Conservation (phyloP, 2,329 filamentous ascomycete genomes). For the Macrophomina pseudophaseolina region DNA sequence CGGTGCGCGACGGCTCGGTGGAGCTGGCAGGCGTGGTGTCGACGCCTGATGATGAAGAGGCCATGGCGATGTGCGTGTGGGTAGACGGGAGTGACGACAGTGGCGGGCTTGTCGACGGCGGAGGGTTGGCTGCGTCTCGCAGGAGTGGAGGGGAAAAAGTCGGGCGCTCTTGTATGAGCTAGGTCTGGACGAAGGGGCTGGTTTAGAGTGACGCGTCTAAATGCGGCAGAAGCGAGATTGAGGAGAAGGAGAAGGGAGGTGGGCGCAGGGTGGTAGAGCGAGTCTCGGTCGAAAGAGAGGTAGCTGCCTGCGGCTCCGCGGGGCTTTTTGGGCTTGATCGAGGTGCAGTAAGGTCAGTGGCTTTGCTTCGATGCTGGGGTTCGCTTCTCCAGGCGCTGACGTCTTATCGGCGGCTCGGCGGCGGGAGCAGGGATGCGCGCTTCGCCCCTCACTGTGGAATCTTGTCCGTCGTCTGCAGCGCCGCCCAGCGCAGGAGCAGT, state of each 20-base stretch:
- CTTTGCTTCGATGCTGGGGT: conserved; percentile 4
- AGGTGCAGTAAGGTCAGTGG: conserved; percentile 1
- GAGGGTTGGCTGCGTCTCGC: neutral
- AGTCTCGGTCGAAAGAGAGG: neutral
- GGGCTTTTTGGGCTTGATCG: conserved; percentile 8
- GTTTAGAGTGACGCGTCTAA: conserved; percentile 20
- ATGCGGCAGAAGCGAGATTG: conserved; percentile 24
- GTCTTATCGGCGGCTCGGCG: conserved; percentile 14
- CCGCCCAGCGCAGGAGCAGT: neutral
- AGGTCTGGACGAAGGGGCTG: conserved; percentile 21
- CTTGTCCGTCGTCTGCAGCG: conserved; percentile 3
- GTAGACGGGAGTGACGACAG: neutral
- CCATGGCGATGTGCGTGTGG: conserved; percentile 26
- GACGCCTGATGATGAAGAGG: conserved; percentile 34
- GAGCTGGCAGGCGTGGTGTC: conserved; percentile 38
- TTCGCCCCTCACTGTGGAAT: neutral
- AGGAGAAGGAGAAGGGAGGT: conserved; percentile 16
- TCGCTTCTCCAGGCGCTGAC: conserved; percentile 5
- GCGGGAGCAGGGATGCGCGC: conserved; percentile 21
- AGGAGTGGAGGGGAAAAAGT: conserved; percentile 19
- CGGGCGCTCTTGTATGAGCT: neutral
- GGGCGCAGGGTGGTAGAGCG: neutral
- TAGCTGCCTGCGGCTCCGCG: conserved; percentile 16
- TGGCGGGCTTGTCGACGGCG: conserved; percentile 1
- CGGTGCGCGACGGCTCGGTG: conserved; percentile 41